These are phyloP conservation scores for Boletus huronensis DNA, from an alignment of 768 basidiomycete genomes.

Conservation along the genomic window DNA sequence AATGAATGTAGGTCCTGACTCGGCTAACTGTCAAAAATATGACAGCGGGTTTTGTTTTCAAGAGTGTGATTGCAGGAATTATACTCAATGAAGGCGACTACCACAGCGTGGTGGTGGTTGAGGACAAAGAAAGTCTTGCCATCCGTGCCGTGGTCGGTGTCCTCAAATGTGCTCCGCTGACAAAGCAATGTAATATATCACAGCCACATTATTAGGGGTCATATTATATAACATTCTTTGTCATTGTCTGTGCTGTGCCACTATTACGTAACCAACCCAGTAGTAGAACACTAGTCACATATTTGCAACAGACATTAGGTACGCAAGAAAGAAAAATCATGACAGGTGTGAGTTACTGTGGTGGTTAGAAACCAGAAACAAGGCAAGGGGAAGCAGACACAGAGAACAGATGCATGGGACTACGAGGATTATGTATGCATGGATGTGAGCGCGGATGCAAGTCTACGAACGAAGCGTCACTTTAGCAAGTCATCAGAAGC, in stretches of 20 bases:
- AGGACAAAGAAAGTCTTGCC: conserved; percentile 14
- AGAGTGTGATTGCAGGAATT: conserved; percentile 8
- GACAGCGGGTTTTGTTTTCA: conserved; percentile 6
- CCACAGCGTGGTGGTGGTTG: conserved; percentile 24
- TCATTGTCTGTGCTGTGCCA: not conserved
- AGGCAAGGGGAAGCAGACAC: conserved; percentile 7
- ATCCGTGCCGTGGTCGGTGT: conserved; percentile 8
- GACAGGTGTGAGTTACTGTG: conserved; percentile 1
- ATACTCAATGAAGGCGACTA: conserved; percentile 12
- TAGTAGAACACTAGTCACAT: not conserved
- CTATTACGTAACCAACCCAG: not conserved
- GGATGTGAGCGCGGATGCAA: conserved; percentile 16
- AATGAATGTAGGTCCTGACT: conserved; percentile 27
- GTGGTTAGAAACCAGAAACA: conserved; percentile 5
- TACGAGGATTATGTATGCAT: conserved; percentile 26
- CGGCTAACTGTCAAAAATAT: conserved; percentile 17
- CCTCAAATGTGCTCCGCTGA: conserved; percentile 22
- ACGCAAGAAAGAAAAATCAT: conserved; percentile 7
- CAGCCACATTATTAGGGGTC: conserved; percentile 2
- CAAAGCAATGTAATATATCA: conserved; percentile 14
- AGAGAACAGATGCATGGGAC: conserved; percentile 21
- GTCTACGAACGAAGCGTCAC: conserved; percentile 26
- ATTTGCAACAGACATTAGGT: conserved; percentile 20
- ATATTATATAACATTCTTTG: not conserved
- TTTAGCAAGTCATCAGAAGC: conserved; percentile 11